Evolutionary conservation across 2,329 filamentous ascomycete genomes (phyloP).

Genomic region (Claviceps pazoutovae): DNA sequence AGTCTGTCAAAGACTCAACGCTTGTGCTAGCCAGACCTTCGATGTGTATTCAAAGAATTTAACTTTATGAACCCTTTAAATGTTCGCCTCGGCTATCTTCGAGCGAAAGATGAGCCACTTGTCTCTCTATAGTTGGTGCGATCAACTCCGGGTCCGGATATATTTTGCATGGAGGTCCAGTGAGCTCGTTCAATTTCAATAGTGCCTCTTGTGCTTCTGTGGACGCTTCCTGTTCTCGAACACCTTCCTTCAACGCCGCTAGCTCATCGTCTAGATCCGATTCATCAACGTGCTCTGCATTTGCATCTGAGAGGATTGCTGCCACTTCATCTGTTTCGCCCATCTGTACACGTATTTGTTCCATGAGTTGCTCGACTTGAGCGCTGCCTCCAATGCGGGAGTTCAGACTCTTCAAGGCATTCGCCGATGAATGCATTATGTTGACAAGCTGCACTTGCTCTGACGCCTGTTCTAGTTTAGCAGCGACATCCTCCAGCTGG

Average conservation of each 20-base stretch:
- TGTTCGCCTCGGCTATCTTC: background rate
- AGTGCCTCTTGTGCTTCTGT: constrained; percentile 37
- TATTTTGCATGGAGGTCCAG: constrained; percentile 22
- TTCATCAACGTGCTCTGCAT: constrained; percentile 51
- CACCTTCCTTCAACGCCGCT: constrained; percentile 54
- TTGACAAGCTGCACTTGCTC: constrained; percentile 74
- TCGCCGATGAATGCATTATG: constrained; percentile 66
- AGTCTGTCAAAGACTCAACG: background rate
- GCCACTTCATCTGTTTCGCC: constrained; percentile 69
- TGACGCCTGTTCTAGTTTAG: constrained; percentile 72
- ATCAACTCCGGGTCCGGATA: constrained; percentile 19
- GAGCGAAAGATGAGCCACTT: constrained; percentile 18
- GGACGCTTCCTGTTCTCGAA: constrained; percentile 34
- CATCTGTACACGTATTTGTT: constrained; percentile 67
- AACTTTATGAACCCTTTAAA: background rate
- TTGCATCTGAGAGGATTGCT: constrained; percentile 55
- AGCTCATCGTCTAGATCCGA: constrained; percentile 79
- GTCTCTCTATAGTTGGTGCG: constrained; percentile 24
- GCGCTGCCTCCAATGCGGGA: constrained; percentile 63
- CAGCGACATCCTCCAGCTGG: constrained; percentile 72
- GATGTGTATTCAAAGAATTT: background rate
- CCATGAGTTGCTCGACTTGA: constrained; percentile 61
- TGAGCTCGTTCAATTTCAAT: constrained; percentile 37
- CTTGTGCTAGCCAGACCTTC: background rate
- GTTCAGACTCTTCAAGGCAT: constrained; percentile 60